Evolutionary conservation across 768 basidiomycete genomes (phyloP).

Genomic region (Favolaschia claudopus): DNA sequence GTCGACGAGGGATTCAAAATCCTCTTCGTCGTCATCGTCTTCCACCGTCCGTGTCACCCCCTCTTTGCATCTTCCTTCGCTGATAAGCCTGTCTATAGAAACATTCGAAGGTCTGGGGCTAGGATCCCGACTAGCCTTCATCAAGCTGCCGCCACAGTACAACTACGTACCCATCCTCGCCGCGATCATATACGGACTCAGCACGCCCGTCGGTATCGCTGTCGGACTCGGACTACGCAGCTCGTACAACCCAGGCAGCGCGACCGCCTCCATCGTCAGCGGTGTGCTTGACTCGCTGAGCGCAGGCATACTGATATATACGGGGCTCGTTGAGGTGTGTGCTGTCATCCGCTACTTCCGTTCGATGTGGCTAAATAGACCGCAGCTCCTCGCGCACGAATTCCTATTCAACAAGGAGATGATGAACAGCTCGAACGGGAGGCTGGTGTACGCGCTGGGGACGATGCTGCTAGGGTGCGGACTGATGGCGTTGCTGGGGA

Average conservation of each 20-base stretch:
- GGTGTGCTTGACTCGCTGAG: constrained; percentile 88
- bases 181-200: constrained; percentile 74
- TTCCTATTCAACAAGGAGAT: constrained; percentile 92
- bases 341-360: neutral
- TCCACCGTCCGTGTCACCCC: constrained; percentile 77
- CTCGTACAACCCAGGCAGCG: constrained; percentile 83
- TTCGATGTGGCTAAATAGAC: constrained; percentile 9
- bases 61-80: neutral
- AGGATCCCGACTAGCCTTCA: constrained; percentile 85
- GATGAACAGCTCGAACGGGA: constrained; percentile 69
- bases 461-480: constrained; percentile 84
- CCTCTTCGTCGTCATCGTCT: constrained; percentile 88
- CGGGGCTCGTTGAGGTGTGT: constrained; percentile 83
- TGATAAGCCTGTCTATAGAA: constrained; percentile 53
- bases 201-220: constrained; percentile 91
- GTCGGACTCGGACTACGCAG: constrained; percentile 79
- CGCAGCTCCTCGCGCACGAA: constrained; percentile 90
- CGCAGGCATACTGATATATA: constrained; percentile 89
- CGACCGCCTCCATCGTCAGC: constrained; percentile 81
- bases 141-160: constrained; percentile 65
- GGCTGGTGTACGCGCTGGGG: constrained; percentile 72
- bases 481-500: constrained; percentile 89
- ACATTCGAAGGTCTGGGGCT: constrained; percentile 95
- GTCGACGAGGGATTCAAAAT: constrained; percentile 81
- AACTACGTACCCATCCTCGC: constrained; percentile 64